Evolutionary conservation across 208 protist genomes (phyloP), one percentile per base, ranked within the genome.

Genomic region (Dictyostelium gargantuum): DNA sequence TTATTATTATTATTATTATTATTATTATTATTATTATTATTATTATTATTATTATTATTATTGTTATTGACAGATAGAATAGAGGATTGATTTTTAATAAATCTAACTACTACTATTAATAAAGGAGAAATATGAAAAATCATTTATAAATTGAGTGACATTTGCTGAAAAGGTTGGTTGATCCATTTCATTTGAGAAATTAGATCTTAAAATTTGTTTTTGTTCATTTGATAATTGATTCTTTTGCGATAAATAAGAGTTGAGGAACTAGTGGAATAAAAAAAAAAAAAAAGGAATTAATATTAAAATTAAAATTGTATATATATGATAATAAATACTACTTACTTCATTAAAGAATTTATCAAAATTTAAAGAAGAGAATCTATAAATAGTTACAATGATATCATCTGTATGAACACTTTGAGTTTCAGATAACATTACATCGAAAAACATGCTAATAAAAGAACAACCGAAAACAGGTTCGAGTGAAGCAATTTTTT

Each of bases 311-410:
- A 66, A 66, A 66, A 32, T 35, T 58, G 21, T 17, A 58, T 21
- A 26, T 58, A 68, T 35, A 35, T 68, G 6, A 35, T 10, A 17
- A 35, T 68, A 46, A 26, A 15, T 23, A n/a, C 19, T 15, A 85
- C 38, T 74, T 85, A 85, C 80, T 6, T 86, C 63, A 38, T 86
- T 54, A 48, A 76, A 86, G 48, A 86, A 86, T 68, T 86, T 86
- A 76, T 74, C 46, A 54, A 86, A 86, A 35, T 86, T 76, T 6
- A 76, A 8, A 48, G 46, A 63, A 9, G 81, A 63, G 21, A 86
- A 86, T 46, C 54, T 70, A 76, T 86, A 86, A 42, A 63, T 48
- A 10, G 81, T 86, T 42, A 61, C 35, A n/a, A 86, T 76, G 13
- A 86, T 86, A 23, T 86, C 81, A 35, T 86, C 81, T 35, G 58